A percentile compares a stretch with the other conserved stretches of the same genome.
Conservation (phyloP, 2,329 filamentous ascomycete species). For the Clonostachys solani region DNA sequence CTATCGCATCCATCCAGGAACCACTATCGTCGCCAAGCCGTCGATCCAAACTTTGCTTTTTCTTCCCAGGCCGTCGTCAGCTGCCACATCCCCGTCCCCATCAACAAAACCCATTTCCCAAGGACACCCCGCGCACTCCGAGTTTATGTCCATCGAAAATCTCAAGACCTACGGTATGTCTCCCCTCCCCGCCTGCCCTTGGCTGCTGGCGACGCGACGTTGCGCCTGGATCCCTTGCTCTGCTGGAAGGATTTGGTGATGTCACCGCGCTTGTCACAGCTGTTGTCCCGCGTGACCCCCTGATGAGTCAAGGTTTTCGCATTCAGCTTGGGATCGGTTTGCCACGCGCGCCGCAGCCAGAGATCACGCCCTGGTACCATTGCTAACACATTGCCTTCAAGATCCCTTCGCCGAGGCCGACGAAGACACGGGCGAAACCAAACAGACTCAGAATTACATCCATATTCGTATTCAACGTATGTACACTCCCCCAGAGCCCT, state of each 20-base stretch:
- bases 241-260: neutral
- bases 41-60: no score
- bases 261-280: neutral
- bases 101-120: constrained; percentile 46
- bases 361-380: no score
- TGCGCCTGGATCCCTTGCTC: neutral
- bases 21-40: no score
- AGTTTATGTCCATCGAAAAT: constrained; percentile 99
- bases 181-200: neutral
- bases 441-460: constrained; percentile 96
- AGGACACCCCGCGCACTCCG: constrained; percentile 59
- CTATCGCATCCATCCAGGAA: no score
- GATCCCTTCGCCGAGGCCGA: constrained; percentile 99
- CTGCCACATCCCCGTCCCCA: no score
- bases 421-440: constrained; percentile 95
- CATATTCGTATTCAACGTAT: constrained; percentile 99
- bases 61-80: no score
- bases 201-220: neutral
- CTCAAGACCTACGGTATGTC: constrained; percentile 88
- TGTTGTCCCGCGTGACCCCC: no score
- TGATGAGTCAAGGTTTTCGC: no score
- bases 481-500: constrained; percentile 26
- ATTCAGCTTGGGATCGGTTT: no score
- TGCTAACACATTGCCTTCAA: constrained; percentile 24
- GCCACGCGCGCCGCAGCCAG: no score